Evolutionary conservation across 441 rosid species (phyloP), one percentile per base, ranked within the genome.

Genomic region (Corymbia calophylla): DNA sequence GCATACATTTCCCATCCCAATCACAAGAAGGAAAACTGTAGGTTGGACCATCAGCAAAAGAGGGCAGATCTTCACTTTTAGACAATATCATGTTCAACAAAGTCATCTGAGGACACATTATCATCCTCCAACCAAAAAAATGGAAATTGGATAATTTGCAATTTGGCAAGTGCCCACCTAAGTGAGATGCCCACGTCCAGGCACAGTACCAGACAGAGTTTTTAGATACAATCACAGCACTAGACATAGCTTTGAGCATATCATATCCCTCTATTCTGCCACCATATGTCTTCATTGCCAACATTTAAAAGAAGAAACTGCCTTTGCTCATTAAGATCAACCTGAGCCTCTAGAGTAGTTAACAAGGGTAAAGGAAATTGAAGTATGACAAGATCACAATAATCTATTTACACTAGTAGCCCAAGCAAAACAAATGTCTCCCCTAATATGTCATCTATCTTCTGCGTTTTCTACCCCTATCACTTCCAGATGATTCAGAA

Each of bases 401-500:
- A 25, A 58, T 58, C n/a, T 58, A 60, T 29, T 29, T 29, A 62
- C 68, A 62, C 4, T 32, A 62, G n/a, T 14, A 62, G 68, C 35
- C 32, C 35, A 64, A 16, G 73, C 18, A n/a, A 64, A 64, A 64
- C 35, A n/a, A 15, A 64, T 64, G 73, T 14, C 29, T 51, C 58
- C 55, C 87, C 35, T 70, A 93, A 29, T 92, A 53, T 90, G 93
- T 92, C 87, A 92, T 91, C 86, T 60, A 60, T 62, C 92, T 91
- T 19, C 91, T 88, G 64, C 88, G 90, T 87, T 93, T 93, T 80
- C 92, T 94, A 70, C 91, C 94, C 87, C 91, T 77, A 31, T 92
- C 92, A 49, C 91, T 91, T 87, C 94, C 96, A 27, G 89, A 90
- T 25, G 94, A 93, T 49, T 93, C 96, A n/a, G 73, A 64, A 6